Evolutionary conservation across 495 filamentous ascomycete genomes (phyloP), one percentile per base, ranked within the genome.

Genomic region (Achaetomiella virescens): DNA sequence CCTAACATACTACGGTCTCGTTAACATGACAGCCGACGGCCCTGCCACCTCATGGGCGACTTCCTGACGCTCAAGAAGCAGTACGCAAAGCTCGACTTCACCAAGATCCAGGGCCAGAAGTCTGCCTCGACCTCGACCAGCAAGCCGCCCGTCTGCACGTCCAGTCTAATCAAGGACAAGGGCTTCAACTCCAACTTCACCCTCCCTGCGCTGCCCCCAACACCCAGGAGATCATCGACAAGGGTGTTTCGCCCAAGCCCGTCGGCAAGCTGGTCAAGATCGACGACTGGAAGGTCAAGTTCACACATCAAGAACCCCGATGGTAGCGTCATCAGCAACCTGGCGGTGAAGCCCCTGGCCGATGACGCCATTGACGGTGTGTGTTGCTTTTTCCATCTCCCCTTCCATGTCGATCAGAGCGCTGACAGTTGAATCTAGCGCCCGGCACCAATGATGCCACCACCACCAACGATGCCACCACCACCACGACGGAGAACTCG

Each of bases 121-220:
- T 78, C 84, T 60, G 70, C 76, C 37, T 73, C 69, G 37, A 77
- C 78, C 52, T 76, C 78, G 18, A 71, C 69, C 20, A 61, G 81
- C 43, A 72, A 70, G 42, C 67, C 87, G n/a, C 75, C 77, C 22
- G 72, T 61, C 21, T 95, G 90, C 79, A 66, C 67, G 52, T 46
- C 76, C 44, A 72, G 71, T 46, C 72, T 95, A 24, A 91, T 95
- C 73, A 76, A 71, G 52, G 69, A 70, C 51, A 58, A 71, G 21
- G 70, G 71, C 56, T 95, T 95, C 80, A 77, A 75, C 71, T 84
- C 72, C 72, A 84, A 84, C 72, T 96, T 92, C 76, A 84, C 82
- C 51, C 71, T 95, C 55, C 90, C 90, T 24, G 67, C 53, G 17
- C 58, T 67, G 20, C 77, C 78, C 29, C 70, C 75, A 69, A 66